Evolutionary conservation across 2,329 filamentous ascomycete genomes (phyloP), one percentile per base, ranked within the genome.

Genomic region (Lasiodiplodia hormozganensis): DNA sequence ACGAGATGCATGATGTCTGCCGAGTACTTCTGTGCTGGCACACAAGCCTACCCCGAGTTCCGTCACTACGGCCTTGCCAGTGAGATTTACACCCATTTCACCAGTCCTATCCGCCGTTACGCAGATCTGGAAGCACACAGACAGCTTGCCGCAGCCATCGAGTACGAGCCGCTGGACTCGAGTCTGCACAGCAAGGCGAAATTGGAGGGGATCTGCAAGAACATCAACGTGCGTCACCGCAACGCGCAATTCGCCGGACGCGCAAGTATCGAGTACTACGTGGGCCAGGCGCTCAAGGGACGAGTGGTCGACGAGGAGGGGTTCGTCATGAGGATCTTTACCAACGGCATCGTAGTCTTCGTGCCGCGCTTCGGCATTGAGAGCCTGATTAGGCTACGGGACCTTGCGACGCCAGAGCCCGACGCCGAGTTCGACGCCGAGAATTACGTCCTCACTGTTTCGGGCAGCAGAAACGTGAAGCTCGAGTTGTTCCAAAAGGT

Each of bases 1-100:
- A 99, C 96, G 10, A 91, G 96, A 25, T 99, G 96, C 87, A 99
- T 99, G 96, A 97, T 97, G 86, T 96, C 93, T 66, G 96, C 96
- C 70, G 96, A 99, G 82, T 99, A 99, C 82, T 99, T 99, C 82
- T 96, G 92, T 82, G 92, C 95, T 0, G 96, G 96, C 70, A 94
- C 94, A 7, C 94, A 97, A 78, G 89, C 94, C 0, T 95, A 96
- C 78, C 91, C 93, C 0, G 96, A 98, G 78, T 99, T 97, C 86
- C 89, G 93, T 65, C 96, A 99, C 82, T 99, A 99, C 80, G 96
- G 96, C 73, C 89, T 99, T 43, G 96, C 96, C 0, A 94, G 92
- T 3, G 92, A 96, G 76, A 99, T 99, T 78, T 99, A 99, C 84
- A 99, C 96, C 2, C 96, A 99, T 80, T 99, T 99, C 82, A 99